These are phyloP conservation scores for Fraxinus angustifolia DNA, from an alignment of 305 asterid species.

Conservation along the genomic window DNA sequence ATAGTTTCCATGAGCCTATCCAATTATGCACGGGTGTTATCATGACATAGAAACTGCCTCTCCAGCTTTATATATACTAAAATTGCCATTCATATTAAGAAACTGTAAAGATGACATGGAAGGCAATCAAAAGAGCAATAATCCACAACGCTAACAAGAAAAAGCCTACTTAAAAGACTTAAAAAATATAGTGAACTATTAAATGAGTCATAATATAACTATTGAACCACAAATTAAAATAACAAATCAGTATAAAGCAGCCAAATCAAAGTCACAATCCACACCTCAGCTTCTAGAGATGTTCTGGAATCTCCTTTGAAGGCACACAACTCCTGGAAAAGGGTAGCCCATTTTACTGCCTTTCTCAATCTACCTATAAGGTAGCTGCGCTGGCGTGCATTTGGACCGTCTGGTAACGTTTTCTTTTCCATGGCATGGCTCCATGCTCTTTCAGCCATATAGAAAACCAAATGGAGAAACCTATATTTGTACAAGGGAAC, in stretches of 20 bases:
- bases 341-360: conserved; percentile 88
- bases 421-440: conserved; percentile 99
- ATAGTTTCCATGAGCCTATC: conserved; percentile 17
- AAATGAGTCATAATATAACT: background rate
- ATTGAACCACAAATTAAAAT: background rate
- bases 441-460: conserved; percentile 97
- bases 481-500: conserved; percentile 33
- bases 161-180: background rate
- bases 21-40: conserved; percentile 14
- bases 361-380: conserved; percentile 91
- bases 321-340: conserved; percentile 76
- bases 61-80: conserved; percentile 3
- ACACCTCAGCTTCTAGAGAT: conserved; percentile 94
- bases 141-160: conserved; percentile 11
- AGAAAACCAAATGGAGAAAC: conserved; percentile 84
- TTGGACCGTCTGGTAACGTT: conserved; percentile 89
- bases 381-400: conserved; percentile 84
- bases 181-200: background rate
- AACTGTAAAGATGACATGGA: conserved; percentile 2
- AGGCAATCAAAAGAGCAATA: conserved; percentile 10
- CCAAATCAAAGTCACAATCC: conserved; percentile 13
- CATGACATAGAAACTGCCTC: conserved; percentile 9
- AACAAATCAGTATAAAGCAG: conserved; percentile 6
- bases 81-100: background rate
- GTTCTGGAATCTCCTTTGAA: conserved; percentile 88